Base-by-base conservation (phyloP, 2,329 filamentous ascomycete species). In the Colletotrichum sp. region DNA sequence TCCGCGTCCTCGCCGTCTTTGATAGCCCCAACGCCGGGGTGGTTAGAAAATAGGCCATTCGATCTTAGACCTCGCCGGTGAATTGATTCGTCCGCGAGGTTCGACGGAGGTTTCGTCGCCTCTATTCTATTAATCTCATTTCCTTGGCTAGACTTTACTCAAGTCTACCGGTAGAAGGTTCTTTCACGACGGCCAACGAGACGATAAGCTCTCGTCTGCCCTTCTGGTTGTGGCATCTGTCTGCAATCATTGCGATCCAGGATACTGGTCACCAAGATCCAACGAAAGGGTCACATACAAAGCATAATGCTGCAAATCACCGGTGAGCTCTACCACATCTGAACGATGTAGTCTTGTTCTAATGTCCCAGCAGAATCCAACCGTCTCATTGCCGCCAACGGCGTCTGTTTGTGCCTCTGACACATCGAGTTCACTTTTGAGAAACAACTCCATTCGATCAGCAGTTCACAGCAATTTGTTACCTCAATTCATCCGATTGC, bases 1-100 rank as follows among this genome's bases (percentile, higher is more conserved):
- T 72, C 76, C 73, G 72, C 68, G 75, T 76, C 70, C 66, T 52
- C 63, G 13, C 63, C 63, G 59, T 71, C 68, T 68, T 84, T 81
- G 83, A 87, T 87, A 89, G 84, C 88, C 89, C 89, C 88, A 90
- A 88, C 81, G 88, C 77, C 79, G 89, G 89, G 89, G 88, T 89
- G 77, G 80, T 80, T 78, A 81, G 80, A 79, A 80, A 88, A 81
- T 90, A 87, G 85, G 78, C 78, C 71, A 39, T 68, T 68, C 71
- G 77, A 75, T 76, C 76, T 72, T 72, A 76, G 68, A 76, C 81
- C 79, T 84, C 79, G 79, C 79, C 66, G 73, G 77, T 79, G 76
- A 77, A 74, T 77, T 49, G 52, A n/a, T 32, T 71, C 66, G 75
- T 59, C 52, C 26, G 49, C 28, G 62, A 71, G 75, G 66, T 59